These are phyloP conservation scores for Cyanidioschyzon merolae DNA, from an alignment of 23 red algal species.

Conservation along the genomic window DNA sequence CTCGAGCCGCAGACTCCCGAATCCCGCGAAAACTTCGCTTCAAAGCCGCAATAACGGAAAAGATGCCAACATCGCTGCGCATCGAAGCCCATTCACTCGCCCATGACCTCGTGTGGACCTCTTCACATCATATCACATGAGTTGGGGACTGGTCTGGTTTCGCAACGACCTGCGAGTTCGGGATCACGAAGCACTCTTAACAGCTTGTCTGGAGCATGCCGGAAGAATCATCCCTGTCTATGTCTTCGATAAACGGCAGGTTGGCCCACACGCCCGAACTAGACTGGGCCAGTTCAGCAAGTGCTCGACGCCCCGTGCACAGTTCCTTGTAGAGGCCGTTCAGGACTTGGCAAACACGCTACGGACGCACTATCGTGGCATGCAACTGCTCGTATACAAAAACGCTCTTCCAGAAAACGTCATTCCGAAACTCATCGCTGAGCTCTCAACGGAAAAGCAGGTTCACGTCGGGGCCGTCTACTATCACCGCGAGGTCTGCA, in stretches of 20 bases:
- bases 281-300: slow-evolving; percentile 34
- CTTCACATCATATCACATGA: too few relatives aligned
- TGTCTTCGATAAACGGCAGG: slow-evolving; percentile 36
- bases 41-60: too few relatives aligned
- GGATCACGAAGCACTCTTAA: slow-evolving; percentile 44
- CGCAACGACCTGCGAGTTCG: slow-evolving; percentile 71
- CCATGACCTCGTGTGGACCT: too few relatives aligned
- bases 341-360: slow-evolving; percentile 36
- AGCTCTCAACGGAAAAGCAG: slow-evolving; percentile 1
- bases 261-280: neutral
- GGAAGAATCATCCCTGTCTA: slow-evolving; percentile 46
- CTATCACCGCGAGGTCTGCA: slow-evolving; percentile 24
- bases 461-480: slow-evolving; percentile 49
- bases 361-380: slow-evolving; percentile 7
- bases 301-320: slow-evolving; percentile 38
- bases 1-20: too few relatives aligned
- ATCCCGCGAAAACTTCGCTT: too few relatives aligned
- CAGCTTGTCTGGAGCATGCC: slow-evolving; percentile 26
- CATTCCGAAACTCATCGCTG: slow-evolving; percentile 32
- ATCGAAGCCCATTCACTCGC: too few relatives aligned
- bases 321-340: slow-evolving; percentile 53
- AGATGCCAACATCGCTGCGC: too few relatives aligned
- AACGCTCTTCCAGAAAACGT: slow-evolving; percentile 40
- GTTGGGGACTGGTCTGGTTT: slow-evolving; percentile 47
- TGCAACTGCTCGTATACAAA: slow-evolving; percentile 42